Percentiles rank a stretch among this genome's conserved stretches.
These are phyloP conservation scores for Phoma sp. DNA, from an alignment of 2,329 filamentous ascomycete genomes.

Conservation along the genomic window DNA sequence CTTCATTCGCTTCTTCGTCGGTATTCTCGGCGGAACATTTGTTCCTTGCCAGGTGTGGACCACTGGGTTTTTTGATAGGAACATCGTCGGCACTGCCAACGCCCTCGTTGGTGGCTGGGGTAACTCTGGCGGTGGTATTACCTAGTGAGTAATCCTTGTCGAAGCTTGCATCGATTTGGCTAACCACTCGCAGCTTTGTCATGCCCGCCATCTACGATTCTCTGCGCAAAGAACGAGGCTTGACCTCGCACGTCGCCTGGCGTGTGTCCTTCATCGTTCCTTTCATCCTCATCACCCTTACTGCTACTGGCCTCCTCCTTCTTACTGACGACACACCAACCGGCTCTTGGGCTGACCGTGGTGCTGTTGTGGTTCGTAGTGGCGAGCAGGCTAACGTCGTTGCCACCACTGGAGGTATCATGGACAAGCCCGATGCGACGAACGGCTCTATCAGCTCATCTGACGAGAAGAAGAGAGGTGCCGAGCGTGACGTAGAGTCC, in stretches of 20 bases:
- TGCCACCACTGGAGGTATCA: constrained; percentile 57
- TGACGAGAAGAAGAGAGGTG: constrained; percentile 44
- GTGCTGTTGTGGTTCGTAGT: constrained; percentile 60
- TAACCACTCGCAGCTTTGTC: constrained; percentile 63
- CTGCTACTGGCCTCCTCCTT: constrained; percentile 72
- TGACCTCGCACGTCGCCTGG: constrained; percentile 76
- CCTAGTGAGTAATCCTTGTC: constrained; percentile 60
- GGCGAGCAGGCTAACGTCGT: constrained; percentile 57
- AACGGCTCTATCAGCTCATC: constrained; percentile 47
- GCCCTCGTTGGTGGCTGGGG: constrained; percentile 83
- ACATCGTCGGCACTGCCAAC: constrained; percentile 87
- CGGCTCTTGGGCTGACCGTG: constrained; percentile 79
- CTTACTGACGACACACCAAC: constrained; percentile 82
- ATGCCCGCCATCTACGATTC: constrained; percentile 91
- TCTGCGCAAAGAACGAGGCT: constrained; percentile 63
- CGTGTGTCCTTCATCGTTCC: constrained; percentile 84
- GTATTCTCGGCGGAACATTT: constrained; percentile 77
- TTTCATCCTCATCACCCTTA: constrained; percentile 72
- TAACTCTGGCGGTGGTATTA: constrained; percentile 87
- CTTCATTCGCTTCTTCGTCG: constrained; percentile 77
- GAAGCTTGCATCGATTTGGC: not conserved
- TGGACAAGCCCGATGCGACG: constrained; percentile 46
- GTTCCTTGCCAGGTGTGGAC: constrained; percentile 92
- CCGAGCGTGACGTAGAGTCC: constrained; percentile 51
- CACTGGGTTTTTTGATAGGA: constrained; percentile 92